Evolutionary conservation across 148 eudicot species (phyloP).

Genomic region (Fagopyrum esculentum): DNA sequence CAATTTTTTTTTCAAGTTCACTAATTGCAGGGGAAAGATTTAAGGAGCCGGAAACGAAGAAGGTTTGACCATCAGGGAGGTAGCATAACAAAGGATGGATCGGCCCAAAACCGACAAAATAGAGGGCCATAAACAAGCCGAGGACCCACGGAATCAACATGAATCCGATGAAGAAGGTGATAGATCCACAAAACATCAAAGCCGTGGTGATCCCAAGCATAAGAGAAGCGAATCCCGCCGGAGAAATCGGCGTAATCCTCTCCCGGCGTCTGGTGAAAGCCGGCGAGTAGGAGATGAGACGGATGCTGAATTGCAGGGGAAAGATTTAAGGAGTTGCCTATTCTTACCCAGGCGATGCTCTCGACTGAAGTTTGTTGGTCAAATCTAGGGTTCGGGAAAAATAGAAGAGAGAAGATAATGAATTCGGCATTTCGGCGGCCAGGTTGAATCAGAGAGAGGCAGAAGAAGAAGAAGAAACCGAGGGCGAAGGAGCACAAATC

Average conservation of each 20-base stretch:
- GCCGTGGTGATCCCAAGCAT: conserved; percentile 75
- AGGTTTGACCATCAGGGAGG: conserved; percentile 6
- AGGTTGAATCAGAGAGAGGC: too few species aligned
- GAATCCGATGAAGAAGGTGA: conserved; percentile 84
- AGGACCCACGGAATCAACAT: conserved; percentile 95
- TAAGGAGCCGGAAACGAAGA: conserved; percentile 22
- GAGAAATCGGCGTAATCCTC: conserved; percentile 46
- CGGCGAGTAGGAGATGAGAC: conserved; percentile 13
- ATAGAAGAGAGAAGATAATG: too few species aligned
- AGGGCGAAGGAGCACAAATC: too few species aligned
- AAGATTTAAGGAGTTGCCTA: too few species aligned
- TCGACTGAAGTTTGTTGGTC: too few species aligned
- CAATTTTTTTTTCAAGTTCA: too few species aligned
- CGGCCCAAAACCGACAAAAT: conserved; percentile 69
- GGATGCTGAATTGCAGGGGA: conserved; percentile 12
- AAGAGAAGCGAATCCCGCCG: conserved; percentile 89
- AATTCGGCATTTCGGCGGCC: too few species aligned
- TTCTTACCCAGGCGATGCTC: too few species aligned
- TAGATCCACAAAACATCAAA: conserved; percentile 88
- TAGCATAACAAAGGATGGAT: conserved; percentile 44
- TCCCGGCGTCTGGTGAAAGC: conserved; percentile 14
- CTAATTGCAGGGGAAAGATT: too few species aligned
- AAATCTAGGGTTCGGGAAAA: too few species aligned
- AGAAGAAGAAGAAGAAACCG: too few species aligned
- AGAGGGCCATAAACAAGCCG: conserved; percentile 68